Evolutionary conservation across 768 basidiomycete genomes (phyloP).

Genomic region (Suillus bovinus): DNA sequence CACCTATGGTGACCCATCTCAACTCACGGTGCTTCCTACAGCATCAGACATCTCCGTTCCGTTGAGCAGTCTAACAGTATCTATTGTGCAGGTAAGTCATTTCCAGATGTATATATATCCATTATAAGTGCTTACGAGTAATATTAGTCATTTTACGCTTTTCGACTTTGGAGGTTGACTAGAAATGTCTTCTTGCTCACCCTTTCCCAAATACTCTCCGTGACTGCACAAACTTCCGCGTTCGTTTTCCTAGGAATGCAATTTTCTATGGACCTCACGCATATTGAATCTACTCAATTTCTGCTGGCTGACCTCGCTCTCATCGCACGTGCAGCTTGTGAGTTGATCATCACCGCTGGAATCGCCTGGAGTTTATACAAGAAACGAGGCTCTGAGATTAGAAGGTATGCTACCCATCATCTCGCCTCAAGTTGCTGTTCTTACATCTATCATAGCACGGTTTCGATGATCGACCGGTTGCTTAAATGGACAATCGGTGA

Average conservation of each 20-base stretch:
- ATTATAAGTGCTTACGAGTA: neutral
- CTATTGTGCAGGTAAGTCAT: slow-evolving; percentile 3
- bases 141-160: slow-evolving; percentile 8
- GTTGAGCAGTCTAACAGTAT: neutral
- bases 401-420: neutral
- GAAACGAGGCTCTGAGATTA: neutral
- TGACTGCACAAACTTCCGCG: neutral
- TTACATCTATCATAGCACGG: neutral
- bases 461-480: neutral
- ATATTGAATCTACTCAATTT: neutral
- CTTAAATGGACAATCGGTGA: neutral
- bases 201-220: neutral
- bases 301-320: neutral
- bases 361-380: slow-evolving; percentile 1
- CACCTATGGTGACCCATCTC: slow-evolving; percentile 5
- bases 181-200: neutral
- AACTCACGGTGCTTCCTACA: slow-evolving; percentile 3
- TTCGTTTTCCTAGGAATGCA: neutral
- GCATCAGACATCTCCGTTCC: neutral
- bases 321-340: neutral
- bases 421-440: neutral
- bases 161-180: slow-evolving; percentile 7
- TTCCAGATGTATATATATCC: too few relatives aligned
- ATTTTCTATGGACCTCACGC: neutral
- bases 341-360: slow-evolving; percentile 7